Percentiles rank a stretch among this genome's conserved stretches.
Evolutionary conservation across 305 asterid species (phyloP).

Genomic region (Fraxinus floribunda): DNA sequence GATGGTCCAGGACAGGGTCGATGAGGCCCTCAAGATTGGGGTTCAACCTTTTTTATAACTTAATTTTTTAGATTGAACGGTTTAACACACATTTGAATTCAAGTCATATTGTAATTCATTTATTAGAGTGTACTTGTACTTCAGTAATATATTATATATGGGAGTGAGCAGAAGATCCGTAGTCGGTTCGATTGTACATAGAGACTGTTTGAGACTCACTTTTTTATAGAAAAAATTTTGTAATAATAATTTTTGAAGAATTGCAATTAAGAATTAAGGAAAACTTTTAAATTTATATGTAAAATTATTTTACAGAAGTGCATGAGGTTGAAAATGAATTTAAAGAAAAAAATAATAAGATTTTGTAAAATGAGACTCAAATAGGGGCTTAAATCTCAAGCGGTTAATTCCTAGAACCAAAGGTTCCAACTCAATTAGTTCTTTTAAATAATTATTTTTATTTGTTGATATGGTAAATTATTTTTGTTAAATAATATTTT

Average conservation of each 20-base stretch:
- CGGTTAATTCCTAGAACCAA: not conserved
- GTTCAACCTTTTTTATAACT: no score
- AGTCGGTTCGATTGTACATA: not conserved
- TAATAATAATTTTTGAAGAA: not conserved
- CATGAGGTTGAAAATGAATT: not conserved
- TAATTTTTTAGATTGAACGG: no score
- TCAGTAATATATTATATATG: not conserved
- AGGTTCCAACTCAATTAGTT: not conserved
- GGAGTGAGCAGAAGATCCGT: not conserved
- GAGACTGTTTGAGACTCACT: not conserved
- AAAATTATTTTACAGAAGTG: not conserved
- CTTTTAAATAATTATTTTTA: no score
- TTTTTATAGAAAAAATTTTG: not conserved
- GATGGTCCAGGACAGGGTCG: no score
- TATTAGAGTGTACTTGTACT: not conserved
- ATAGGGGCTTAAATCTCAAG: not conserved
- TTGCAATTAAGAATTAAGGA: no score
- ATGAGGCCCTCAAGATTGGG: no score
- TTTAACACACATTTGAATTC: not conserved
- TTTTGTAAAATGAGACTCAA: not conserved
- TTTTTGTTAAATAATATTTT: not conserved
- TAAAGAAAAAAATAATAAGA: no score
- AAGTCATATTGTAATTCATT: not conserved
- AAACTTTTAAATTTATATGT: no score
- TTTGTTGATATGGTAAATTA: not conserved